phyloP scores from a whole-genome alignment of 2,329 filamentous ascomycete genomes.

The Didymella exigua region DNA sequence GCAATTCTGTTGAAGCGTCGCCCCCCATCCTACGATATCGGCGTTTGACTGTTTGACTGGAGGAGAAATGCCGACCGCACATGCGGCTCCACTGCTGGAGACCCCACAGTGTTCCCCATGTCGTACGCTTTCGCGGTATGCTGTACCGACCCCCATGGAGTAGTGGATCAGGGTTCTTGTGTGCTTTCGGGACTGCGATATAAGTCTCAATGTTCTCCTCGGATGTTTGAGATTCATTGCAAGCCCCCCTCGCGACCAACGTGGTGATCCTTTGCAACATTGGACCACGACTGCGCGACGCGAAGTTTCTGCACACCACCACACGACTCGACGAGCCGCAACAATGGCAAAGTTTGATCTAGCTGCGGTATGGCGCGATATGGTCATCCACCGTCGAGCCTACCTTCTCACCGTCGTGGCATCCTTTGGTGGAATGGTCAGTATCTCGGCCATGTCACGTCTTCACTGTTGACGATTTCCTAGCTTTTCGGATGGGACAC shows the following conservation, averaged over 20 bases:
- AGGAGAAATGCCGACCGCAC: slow-evolving; percentile 22
- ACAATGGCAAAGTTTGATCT: slow-evolving; percentile 43
- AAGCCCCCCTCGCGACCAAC: background rate
- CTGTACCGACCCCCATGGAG: slow-evolving; percentile 17
- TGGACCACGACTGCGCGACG: background rate
- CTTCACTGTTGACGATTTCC: background rate
- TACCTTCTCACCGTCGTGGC: slow-evolving; percentile 52
- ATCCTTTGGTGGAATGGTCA: slow-evolving; percentile 50
- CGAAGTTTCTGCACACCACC: background rate
- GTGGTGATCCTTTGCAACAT: background rate
- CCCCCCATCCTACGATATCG: slow-evolving; percentile 12
- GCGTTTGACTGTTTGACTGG: slow-evolving; percentile 30
- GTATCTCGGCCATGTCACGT: background rate
- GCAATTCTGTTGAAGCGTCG: background rate
- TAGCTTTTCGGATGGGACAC: slow-evolving; percentile 47
- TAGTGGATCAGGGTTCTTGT: slow-evolving; percentile 7
- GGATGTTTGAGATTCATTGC: background rate
- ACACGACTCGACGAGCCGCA: background rate
- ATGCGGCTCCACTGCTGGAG: slow-evolving; percentile 25
- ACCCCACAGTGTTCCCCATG: slow-evolving; percentile 27
- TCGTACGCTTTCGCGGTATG: slow-evolving; percentile 16
- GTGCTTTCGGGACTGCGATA: slow-evolving; percentile 4
- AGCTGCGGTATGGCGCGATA: slow-evolving; percentile 45
- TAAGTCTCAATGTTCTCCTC: slow-evolving; percentile 2
- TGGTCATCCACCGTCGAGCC: slow-evolving; percentile 49